A percentile compares a stretch with the other conserved stretches of the same genome.
Evolutionary conservation across 371 early-diverging fungal species (phyloP).

Genomic region (Syncephalastrum contaminatum): DNA sequence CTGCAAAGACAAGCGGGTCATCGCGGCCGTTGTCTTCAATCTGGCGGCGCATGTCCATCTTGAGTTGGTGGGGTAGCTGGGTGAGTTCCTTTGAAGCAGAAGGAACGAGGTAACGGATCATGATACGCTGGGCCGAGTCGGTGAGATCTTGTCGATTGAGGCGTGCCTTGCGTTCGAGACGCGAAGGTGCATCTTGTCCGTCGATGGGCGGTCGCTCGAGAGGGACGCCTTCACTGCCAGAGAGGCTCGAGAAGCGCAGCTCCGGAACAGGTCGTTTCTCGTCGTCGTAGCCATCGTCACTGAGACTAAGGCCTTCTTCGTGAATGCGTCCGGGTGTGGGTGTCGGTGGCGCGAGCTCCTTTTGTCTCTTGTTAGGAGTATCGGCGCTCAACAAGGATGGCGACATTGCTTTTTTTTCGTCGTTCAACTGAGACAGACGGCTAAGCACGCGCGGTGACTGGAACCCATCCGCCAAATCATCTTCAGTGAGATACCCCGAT

Average conservation of each 20-base stretch:
- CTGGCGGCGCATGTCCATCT: constrained; percentile 28
- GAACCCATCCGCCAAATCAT: constrained; percentile 40
- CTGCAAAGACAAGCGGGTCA: constrained; percentile 55
- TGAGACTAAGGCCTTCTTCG: constrained; percentile 5
- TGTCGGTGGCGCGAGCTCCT: too few species aligned
- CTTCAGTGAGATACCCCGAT: constrained; percentile 36
- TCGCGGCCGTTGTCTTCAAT: constrained; percentile 46
- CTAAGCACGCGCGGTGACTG: constrained; percentile 36
- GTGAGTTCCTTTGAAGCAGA: constrained; percentile 53
- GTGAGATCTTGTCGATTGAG: constrained; percentile 54
- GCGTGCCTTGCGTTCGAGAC: constrained; percentile 16
- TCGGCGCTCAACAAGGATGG: neutral
- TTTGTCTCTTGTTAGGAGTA: too few species aligned
- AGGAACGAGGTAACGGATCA: constrained; percentile 54
- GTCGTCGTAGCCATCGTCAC: constrained; percentile 15
- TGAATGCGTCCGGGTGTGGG: too few species aligned
- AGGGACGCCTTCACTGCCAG: constrained; percentile 17
- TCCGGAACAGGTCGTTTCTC: neutral
- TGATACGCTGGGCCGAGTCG: constrained; percentile 59
- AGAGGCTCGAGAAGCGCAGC: too few species aligned
- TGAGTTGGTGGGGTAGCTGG: constrained; percentile 38
- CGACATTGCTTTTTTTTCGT: constrained; percentile 18
- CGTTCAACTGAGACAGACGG: constrained; percentile 28
- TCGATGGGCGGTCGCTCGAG: constrained; percentile 10
- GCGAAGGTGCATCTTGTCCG: neutral